These are phyloP conservation scores for Lunasporangiospora selenospora DNA, from an alignment of 192 early-diverging fungal species.

Conservation along the genomic window DNA sequence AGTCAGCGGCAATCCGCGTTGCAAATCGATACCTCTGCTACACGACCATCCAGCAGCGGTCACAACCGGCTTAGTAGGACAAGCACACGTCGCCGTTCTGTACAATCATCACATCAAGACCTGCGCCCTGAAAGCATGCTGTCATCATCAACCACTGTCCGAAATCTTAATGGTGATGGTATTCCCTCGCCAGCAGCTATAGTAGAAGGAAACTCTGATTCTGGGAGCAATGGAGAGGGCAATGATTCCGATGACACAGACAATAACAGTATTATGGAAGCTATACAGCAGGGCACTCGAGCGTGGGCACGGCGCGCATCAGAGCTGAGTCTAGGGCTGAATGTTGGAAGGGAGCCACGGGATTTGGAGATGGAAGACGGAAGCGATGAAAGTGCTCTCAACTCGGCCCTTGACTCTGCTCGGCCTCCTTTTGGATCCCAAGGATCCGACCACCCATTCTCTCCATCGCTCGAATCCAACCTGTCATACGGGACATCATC, in stretches of 20 bases:
- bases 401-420: slow-evolving; percentile 19
- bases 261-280: slow-evolving; percentile 3
- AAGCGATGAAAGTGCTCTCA: slow-evolving; percentile 8
- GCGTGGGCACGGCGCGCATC: slow-evolving; percentile 27
- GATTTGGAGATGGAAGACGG: slow-evolving; percentile 7
- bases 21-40: slow-evolving; percentile 24
- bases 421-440: slow-evolving; percentile 1
- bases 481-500: slow-evolving; percentile 30
- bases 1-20: slow-evolving; percentile 16
- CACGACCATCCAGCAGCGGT: slow-evolving; percentile 17
- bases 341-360: not conserved
- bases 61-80: slow-evolving; percentile 4
- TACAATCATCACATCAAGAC: no score
- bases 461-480: slow-evolving; percentile 24
- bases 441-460: slow-evolving; percentile 5
- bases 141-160: no score
- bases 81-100: not conserved
- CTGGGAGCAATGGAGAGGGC: not conserved
- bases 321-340: slow-evolving; percentile 9
- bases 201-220: no score
- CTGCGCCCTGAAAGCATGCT: no score
- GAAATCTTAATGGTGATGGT: no score
- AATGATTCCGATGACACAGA: not conserved
- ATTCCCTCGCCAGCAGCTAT: no score
- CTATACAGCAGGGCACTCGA: slow-evolving; percentile 28